Evolutionary conservation across 495 filamentous ascomycete species (phyloP).

Genomic region (Penicillium cinerascens): DNA sequence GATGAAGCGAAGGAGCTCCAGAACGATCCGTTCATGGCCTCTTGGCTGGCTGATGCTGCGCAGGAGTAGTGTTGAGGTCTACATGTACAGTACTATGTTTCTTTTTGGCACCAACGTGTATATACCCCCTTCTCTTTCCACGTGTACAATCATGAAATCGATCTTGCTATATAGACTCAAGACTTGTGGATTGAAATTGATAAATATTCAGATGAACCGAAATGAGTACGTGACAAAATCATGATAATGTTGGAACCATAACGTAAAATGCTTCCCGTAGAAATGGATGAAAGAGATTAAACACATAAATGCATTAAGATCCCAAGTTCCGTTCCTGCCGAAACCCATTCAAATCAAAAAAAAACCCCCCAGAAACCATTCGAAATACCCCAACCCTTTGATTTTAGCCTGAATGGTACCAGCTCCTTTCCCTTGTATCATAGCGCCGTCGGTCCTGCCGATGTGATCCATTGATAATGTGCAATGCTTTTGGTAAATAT

Average conservation of each 20-base stretch:
- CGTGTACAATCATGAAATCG: neutral
- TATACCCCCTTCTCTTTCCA: neutral
- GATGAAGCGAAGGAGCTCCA: conserved; percentile 5
- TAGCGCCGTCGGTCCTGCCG: neutral
- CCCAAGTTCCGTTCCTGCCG: neutral
- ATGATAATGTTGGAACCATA: neutral
- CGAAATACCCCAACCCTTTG: neutral
- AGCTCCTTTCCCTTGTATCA: neutral
- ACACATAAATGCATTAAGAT: neutral
- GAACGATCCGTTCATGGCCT: conserved; percentile 8
- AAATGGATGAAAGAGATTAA: neutral
- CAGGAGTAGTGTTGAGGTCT: neutral
- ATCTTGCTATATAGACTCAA: neutral
- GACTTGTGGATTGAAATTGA: neutral
- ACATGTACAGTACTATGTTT: neutral
- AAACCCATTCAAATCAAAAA: neutral
- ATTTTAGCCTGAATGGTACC: neutral
- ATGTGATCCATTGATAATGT: neutral
- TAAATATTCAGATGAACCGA: neutral
- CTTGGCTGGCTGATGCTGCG: neutral
- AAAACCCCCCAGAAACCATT: neutral
- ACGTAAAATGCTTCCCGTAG: neutral
- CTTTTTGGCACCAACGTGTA: neutral
- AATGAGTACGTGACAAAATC: neutral
- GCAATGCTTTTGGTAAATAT: neutral